phyloP scores from a whole-genome alignment of 495 filamentous ascomycete species.

The Talaromyces nanjingensis region DNA sequence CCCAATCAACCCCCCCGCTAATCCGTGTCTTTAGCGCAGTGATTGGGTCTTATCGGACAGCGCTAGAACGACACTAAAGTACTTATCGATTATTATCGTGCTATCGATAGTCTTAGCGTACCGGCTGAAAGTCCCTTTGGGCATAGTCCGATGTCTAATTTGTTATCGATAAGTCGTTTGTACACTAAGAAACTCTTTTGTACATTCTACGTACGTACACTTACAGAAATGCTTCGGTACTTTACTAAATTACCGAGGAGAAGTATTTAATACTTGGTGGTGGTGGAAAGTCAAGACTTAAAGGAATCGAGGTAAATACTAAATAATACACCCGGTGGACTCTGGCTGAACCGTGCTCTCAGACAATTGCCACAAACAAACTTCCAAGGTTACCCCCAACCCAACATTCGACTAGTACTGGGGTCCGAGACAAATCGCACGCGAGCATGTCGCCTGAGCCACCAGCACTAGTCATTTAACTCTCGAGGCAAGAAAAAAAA shows the following conservation, averaged over 20 bases:
- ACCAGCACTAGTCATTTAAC: neutral
- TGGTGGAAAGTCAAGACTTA: too few relatives aligned
- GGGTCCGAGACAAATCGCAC: slow-evolving; percentile 1
- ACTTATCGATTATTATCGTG: neutral
- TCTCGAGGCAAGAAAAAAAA: neutral
- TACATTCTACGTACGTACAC: too few relatives aligned
- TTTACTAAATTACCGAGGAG: neutral
- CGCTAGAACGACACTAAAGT: neutral
- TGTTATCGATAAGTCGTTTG: neutral
- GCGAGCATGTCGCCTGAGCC: slow-evolving; percentile 11
- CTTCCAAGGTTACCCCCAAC: too few relatives aligned
- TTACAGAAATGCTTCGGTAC: neutral
- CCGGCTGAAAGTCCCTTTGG: neutral
- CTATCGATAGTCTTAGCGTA: neutral
- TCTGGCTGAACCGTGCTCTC: neutral
- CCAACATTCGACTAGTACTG: too few relatives aligned
- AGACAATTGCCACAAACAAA: neutral
- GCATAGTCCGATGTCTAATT: neutral
- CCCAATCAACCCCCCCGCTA: neutral
- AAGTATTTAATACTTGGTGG: too few relatives aligned
- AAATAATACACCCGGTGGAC: too few relatives aligned
- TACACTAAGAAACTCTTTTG: too few relatives aligned
- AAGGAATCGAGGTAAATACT: too few relatives aligned
- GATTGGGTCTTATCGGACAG: neutral
- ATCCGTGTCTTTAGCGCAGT: neutral